A percentile compares a stretch with the other conserved stretches of the same genome.
phyloP scores from a whole-genome alignment of 75 land plant genomes.

The Selaginella moellendorffii region DNA sequence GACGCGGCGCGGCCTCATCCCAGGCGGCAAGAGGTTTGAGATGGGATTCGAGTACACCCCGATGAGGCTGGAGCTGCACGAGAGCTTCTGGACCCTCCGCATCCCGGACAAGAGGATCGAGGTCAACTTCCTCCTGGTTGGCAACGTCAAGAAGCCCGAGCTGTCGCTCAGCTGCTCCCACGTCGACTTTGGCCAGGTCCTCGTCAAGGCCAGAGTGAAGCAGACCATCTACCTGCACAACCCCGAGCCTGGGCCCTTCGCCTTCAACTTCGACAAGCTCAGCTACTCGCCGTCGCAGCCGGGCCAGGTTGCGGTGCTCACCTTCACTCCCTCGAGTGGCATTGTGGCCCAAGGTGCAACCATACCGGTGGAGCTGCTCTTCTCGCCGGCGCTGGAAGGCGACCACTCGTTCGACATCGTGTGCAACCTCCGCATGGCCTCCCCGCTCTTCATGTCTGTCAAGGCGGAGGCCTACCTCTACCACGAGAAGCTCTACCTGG shows the following conservation, averaged over 20 bases:
- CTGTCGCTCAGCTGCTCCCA: conserved; percentile 7
- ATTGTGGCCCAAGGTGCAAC: conserved; percentile 13
- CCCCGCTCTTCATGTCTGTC: conserved; percentile 13
- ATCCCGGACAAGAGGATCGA: conserved; percentile 13
- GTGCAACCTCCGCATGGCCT: conserved; percentile 15
- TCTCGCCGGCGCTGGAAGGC: conserved; percentile 20
- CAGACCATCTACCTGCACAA: conserved; percentile 11
- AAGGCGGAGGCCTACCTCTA: conserved; percentile 20
- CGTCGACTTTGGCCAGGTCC: conserved; percentile 18
- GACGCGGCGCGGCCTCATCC: conserved; percentile 14
- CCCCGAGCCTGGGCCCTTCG: conserved; percentile 14
- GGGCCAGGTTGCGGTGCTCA: conserved; percentile 4
- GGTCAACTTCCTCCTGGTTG: conserved; percentile 27
- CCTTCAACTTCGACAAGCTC: conserved; percentile 18
- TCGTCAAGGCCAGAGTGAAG: conserved; percentile 12
- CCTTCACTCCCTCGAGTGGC: conserved; percentile 15
- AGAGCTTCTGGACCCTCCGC: conserved; percentile 18
- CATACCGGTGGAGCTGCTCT: conserved; percentile 15
- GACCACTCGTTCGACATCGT: conserved; percentile 12
- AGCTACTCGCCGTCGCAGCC: conserved; percentile 9
- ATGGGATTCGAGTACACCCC: conserved; percentile 27
- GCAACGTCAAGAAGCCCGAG: conserved; percentile 18
- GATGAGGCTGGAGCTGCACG: conserved; percentile 15
- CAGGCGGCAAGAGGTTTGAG: conserved; percentile 19
- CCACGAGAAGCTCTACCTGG: conserved; percentile 23